Evolutionary conservation across 1,284 basidiomycete genomes (phyloP), one percentile per base, ranked within the genome.

Genomic region (Moesziomyces sp.): DNA sequence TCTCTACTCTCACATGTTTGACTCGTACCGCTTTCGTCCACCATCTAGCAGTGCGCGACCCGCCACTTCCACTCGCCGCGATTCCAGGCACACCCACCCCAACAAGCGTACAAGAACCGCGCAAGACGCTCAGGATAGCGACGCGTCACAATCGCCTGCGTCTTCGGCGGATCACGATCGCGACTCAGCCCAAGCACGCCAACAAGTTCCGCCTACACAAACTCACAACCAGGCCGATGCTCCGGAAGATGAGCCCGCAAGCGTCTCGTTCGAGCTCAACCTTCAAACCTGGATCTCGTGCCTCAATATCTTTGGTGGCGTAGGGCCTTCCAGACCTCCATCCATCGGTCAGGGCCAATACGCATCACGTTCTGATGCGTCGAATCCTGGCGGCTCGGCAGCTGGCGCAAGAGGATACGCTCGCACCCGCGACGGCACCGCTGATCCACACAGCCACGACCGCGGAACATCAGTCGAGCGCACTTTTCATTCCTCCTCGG

Each of bases 281-380:
- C 88, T 97, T 33, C 89, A 90, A 79, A 91, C 90, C 0, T 86
- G 96, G 57, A 88, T 96, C 59, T 93, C 95, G 77, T 94, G 93
- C 77, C 87, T 97, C 45, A 94, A 95, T 83, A 90, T 97, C 58
- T 97, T 95, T 79, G 94, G 94, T 13, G 92, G 93, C 7, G 92
- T 92, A 2, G 48, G 72, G 26, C 62, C 65, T 43, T 69, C 78
- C 52, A 55, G 71, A 10, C 71, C 71, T 0, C 65, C 65, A 11
- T 14, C 13, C 11, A n/a, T 19, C 21, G 33, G 30, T 11, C 33
- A 10, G 2, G 33, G 45, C n/a, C 56, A 52, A 18, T 21, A 58
- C 18, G 23, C 35, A 38, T 48, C 47, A n/a, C 64, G 64, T 1
- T 14, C 49, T 21, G 63, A 58, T 18, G 43, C 47, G 3, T 42